phyloP scores from a whole-genome alignment of 2,329 filamentous ascomycete genomes.

The Aspergillus calidoustus region DNA sequence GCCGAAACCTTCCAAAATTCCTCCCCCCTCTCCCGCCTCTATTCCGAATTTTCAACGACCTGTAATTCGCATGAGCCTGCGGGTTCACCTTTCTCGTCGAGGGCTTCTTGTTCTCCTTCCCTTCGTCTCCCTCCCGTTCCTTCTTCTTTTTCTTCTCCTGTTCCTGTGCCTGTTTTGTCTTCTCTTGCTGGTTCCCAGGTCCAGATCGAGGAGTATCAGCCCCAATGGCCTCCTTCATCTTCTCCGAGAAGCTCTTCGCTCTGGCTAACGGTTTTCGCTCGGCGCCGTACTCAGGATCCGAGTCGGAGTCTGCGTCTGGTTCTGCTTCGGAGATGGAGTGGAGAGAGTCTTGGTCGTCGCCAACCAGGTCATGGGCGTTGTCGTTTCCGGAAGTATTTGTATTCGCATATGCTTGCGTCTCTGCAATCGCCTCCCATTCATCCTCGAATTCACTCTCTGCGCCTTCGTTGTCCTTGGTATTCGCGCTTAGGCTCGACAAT shows the following conservation, averaged over 20 bases:
- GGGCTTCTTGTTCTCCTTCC: conserved; percentile 31
- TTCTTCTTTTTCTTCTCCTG: conserved; percentile 32
- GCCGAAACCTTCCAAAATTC: conserved; percentile 43
- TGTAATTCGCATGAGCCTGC: conserved; percentile 54
- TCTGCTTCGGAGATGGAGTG: conserved; percentile 36
- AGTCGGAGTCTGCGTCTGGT: conserved; percentile 25
- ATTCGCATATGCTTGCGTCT: conserved; percentile 32
- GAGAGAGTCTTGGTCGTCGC: conserved; percentile 27
- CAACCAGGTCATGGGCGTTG: conserved; percentile 2
- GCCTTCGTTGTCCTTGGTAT: conserved; percentile 22
- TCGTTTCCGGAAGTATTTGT: conserved; percentile 12
- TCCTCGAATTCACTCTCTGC: conserved; percentile 30
- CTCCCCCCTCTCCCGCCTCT: conserved; percentile 40
- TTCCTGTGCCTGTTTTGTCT: conserved; percentile 16
- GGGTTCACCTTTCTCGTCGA: conserved; percentile 47
- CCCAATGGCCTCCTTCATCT: conserved; percentile 43
- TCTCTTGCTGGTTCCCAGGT: conserved; percentile 21
- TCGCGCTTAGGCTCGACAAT: conserved; percentile 17
- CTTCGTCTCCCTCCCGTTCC: background rate
- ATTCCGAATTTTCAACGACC: conserved; percentile 52
- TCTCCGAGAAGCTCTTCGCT: conserved; percentile 41
- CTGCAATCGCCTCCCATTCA: conserved; percentile 35
- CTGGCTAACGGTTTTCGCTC: conserved; percentile 25
- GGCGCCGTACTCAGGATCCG: conserved; percentile 36
- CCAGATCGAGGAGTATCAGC: conserved; percentile 24